A percentile compares a stretch with the other conserved stretches of the same genome.
These are phyloP conservation scores for Steccherinum ochraceum DNA, from an alignment of 768 basidiomycete species.

Conservation along the genomic window DNA sequence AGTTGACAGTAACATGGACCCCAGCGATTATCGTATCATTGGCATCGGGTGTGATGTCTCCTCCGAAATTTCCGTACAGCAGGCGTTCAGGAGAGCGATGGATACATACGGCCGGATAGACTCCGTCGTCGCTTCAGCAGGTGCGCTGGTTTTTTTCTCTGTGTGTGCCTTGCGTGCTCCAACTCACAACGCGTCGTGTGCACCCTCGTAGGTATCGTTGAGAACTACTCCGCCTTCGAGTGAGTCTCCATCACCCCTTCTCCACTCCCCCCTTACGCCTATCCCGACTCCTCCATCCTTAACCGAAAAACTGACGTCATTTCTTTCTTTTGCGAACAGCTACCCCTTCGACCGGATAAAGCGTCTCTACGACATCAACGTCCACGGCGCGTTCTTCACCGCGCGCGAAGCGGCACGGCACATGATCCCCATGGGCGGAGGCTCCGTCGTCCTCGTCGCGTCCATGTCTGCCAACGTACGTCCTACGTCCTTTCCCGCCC, in stretches of 20 bases:
- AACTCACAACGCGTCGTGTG: neutral
- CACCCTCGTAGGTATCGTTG: conserved; percentile 58
- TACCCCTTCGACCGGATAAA: conserved; percentile 85
- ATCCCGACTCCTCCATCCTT: neutral
- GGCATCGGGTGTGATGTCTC: conserved; percentile 87
- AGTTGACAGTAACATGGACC: conserved; percentile 50
- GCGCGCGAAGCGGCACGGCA: conserved; percentile 89
- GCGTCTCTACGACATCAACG: conserved; percentile 85
- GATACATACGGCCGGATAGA: conserved; percentile 70
- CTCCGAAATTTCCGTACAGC: conserved; percentile 71
- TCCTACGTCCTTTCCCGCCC: conserved; percentile 8
- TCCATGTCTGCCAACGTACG: conserved; percentile 88
- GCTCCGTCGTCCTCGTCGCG: conserved; percentile 80
- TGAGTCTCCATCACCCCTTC: conserved; percentile 40
- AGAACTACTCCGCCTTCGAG: conserved; percentile 86
- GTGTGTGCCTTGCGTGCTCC: neutral
- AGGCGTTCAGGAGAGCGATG: conserved; percentile 58
- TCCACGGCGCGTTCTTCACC: conserved; percentile 93
- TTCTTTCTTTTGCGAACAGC: conserved; percentile 28
- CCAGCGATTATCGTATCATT: conserved; percentile 56
- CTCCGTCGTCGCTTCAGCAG: conserved; percentile 84
- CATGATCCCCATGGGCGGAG: conserved; percentile 80
- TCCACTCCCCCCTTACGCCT: neutral
- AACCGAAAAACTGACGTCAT: neutral
- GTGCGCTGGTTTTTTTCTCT: conserved; percentile 32